phyloP scores from a whole-genome alignment of 768 basidiomycete genomes.

The Hypholoma sublateritium region DNA sequence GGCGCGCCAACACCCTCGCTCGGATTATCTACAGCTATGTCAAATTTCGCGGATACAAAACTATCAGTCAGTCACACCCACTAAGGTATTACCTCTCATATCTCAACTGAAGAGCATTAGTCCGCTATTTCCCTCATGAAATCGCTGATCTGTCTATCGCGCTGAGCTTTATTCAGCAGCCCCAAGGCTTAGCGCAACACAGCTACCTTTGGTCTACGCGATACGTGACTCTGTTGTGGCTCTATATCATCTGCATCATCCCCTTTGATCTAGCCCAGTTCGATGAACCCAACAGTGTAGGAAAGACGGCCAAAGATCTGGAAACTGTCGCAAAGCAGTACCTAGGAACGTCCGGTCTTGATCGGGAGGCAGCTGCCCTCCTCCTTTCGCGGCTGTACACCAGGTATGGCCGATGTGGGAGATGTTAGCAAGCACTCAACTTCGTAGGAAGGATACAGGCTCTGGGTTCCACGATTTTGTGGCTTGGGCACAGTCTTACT shows the following conservation, averaged over 20 bases:
- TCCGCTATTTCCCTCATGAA: slow-evolving; percentile 92
- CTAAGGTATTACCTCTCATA: neutral
- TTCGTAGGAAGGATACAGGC: slow-evolving; percentile 57
- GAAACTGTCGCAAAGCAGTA: slow-evolving; percentile 59
- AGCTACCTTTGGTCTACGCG: slow-evolving; percentile 73
- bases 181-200: slow-evolving; percentile 40
- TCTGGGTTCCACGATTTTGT: slow-evolving; percentile 53
- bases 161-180: slow-evolving; percentile 58
- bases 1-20: slow-evolving; percentile 53
- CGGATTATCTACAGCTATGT: slow-evolving; percentile 74
- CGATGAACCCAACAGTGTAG: slow-evolving; percentile 55
- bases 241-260: slow-evolving; percentile 91
- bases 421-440: neutral
- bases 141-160: slow-evolving; percentile 79
- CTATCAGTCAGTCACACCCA: slow-evolving; percentile 63
- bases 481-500: slow-evolving; percentile 37
- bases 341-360: slow-evolving; percentile 72
- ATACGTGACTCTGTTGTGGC: slow-evolving; percentile 85
- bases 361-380: slow-evolving; percentile 79
- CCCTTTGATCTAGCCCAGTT: slow-evolving; percentile 91
- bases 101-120: slow-evolving; percentile 38
- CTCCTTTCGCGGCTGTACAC: slow-evolving; percentile 82
- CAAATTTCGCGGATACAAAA: slow-evolving; percentile 90
- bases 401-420: slow-evolving; percentile 43
- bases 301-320: slow-evolving; percentile 55